phyloP scores from a whole-genome alignment of 2,329 filamentous ascomycete genomes.

The Dactylonectria macrodidyma region DNA sequence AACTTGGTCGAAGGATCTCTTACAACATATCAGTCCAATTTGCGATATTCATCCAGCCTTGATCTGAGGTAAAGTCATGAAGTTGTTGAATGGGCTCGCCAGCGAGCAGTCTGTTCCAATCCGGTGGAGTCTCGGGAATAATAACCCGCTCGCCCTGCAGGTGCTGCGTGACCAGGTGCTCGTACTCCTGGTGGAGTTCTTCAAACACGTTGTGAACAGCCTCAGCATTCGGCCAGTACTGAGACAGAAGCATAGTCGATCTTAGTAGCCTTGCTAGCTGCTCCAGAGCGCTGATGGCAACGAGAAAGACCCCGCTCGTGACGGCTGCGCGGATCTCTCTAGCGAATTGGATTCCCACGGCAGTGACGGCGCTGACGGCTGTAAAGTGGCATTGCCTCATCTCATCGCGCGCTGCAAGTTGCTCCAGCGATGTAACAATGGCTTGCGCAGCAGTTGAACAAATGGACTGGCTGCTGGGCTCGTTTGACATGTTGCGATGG shows the following conservation, averaged over 20 bases:
- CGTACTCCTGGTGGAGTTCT: conserved; percentile 44
- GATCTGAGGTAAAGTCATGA: conserved; percentile 36
- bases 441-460: conserved; percentile 45
- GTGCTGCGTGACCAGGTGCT: conserved; percentile 42
- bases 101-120: conserved; percentile 44
- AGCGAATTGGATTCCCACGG: conserved; percentile 43
- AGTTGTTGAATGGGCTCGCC: conserved; percentile 40
- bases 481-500: conserved; percentile 37
- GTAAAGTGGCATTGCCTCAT: conserved; percentile 45
- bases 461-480: conserved; percentile 40
- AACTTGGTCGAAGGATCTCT: background rate
- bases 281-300: conserved; percentile 43
- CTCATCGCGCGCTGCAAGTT: conserved; percentile 38
- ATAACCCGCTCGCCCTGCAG: conserved; percentile 44
- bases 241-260: conserved; percentile 35
- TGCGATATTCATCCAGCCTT: conserved; percentile 46
- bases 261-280: conserved; percentile 36
- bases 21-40: conserved; percentile 44
- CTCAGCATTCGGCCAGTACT: conserved; percentile 45
- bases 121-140: conserved; percentile 42
- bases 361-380: conserved; percentile 43
- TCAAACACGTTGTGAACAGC: conserved; percentile 47
- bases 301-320: conserved; percentile 34
- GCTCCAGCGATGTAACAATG: conserved; percentile 42
- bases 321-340: conserved; percentile 44